These are phyloP conservation scores for Carallia pectinifolia DNA, from an alignment of 345 rosid genomes.

Conservation along the genomic window DNA sequence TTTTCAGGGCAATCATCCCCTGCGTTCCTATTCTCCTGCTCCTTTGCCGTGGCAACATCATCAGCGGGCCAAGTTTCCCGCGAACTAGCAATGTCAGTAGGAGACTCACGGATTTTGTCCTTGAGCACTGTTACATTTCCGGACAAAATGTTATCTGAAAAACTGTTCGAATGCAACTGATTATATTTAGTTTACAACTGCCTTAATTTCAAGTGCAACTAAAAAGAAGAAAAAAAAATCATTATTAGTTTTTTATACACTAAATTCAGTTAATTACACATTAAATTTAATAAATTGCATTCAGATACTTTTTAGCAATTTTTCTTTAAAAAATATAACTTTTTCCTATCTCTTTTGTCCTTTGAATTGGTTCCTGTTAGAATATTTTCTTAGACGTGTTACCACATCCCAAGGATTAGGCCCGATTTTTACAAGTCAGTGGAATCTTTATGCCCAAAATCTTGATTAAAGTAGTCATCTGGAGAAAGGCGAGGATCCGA, in stretches of 20 bases:
- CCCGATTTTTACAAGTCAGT: constrained; percentile 8
- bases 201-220: no score
- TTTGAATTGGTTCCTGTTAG: constrained; percentile 56
- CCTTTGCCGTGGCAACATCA: constrained; percentile 53
- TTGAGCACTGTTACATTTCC: constrained; percentile 16
- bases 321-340: no score
- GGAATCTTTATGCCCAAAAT: constrained; percentile 26
- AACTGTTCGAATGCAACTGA: no score
- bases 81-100: constrained; percentile 97
- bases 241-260: no score
- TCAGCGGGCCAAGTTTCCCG: constrained; percentile 92
- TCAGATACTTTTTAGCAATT: no score
- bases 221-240: no score
- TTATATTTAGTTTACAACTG: no score
- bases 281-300: no score
- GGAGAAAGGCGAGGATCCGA: constrained; percentile 65
- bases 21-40: constrained; percentile 66
- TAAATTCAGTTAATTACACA: no score
- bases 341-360: no score
- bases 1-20: constrained; percentile 68
- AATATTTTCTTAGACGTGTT: not conserved
- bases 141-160: no score
- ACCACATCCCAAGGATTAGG: not conserved
- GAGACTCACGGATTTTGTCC: constrained; percentile 76
- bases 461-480: constrained; percentile 21